These are phyloP conservation scores for Diaporthe sp. DNA, from an alignment of 2,329 filamentous ascomycete species.

Conservation along the genomic window DNA sequence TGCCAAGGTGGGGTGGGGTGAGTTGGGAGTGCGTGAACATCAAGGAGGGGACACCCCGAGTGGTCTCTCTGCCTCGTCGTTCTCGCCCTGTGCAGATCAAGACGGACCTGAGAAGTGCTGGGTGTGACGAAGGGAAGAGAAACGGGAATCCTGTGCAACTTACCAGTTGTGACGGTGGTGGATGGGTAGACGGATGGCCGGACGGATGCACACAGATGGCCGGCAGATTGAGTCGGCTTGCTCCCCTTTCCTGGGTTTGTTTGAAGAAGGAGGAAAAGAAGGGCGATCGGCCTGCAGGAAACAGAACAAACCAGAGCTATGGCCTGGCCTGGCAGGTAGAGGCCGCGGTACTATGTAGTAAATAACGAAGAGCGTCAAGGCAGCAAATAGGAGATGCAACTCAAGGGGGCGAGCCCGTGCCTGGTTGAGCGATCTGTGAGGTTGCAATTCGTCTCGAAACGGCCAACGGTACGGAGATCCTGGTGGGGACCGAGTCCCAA, in stretches of 20 bases:
- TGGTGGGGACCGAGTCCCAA: conserved; percentile 15
- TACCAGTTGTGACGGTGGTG: not conserved
- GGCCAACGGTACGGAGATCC: conserved; percentile 11
- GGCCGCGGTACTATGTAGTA: not conserved
- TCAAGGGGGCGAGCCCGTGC: conserved; percentile 1
- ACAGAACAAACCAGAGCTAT: not conserved
- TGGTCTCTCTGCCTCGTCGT: not conserved
- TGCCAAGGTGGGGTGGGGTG: not conserved
- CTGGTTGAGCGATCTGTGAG: conserved; percentile 17
- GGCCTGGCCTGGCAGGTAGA: not conserved
- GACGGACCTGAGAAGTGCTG: not conserved
- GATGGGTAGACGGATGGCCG: not conserved
- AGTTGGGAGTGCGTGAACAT: not conserved
- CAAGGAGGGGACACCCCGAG: not conserved
- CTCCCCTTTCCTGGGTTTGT: not conserved
- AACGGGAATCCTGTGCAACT: not conserved
- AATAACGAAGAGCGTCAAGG: conserved; percentile 3
- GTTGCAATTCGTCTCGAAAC: conserved; percentile 25
- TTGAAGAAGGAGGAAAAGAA: not conserved
- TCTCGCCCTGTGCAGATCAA: conserved; percentile 10
- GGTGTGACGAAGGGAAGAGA: not conserved
- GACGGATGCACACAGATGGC: not conserved
- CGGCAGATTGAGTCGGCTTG: not conserved
- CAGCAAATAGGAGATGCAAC: conserved; percentile 16
- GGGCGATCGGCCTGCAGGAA: not conserved